Evolutionary conservation across 2,329 filamentous ascomycete species (phyloP).

Genomic region (Zalaria sp.): DNA sequence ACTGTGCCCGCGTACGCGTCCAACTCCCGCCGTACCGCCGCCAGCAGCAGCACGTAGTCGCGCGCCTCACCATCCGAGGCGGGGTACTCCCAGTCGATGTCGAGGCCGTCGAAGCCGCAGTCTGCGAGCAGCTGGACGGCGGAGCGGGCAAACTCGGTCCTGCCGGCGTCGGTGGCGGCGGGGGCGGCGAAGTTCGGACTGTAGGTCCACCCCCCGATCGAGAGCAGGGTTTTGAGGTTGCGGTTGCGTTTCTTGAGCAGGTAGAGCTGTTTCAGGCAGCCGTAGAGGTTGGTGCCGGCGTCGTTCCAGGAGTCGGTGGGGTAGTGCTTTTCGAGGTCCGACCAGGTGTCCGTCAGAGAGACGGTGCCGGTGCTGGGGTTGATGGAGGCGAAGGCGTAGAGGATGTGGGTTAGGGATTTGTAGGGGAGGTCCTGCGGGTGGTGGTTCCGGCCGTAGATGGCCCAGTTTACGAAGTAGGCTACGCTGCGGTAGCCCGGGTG

Average conservation of each 20-base stretch:
- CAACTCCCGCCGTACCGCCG: conserved; percentile 22
- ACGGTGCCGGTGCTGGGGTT: conserved; percentile 68
- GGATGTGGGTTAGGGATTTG: conserved; percentile 71
- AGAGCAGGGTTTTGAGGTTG: conserved; percentile 65
- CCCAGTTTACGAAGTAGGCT: conserved; percentile 66
- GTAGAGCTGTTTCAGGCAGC: conserved; percentile 64
- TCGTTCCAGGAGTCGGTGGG: conserved; percentile 51
- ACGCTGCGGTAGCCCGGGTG: conserved; percentile 47
- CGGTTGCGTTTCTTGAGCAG: conserved; percentile 63
- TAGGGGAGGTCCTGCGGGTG: conserved; percentile 72
- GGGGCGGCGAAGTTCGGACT: conserved; percentile 64
- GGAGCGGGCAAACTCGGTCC: conserved; percentile 52
- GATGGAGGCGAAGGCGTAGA: conserved; percentile 87
- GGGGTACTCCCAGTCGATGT: conserved; percentile 36
- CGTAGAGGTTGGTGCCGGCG: conserved; percentile 58
- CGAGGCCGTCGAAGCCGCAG: conserved; percentile 51
- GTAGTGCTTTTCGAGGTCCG: conserved; percentile 58
- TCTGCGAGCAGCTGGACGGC: conserved; percentile 66
- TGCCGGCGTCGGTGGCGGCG: conserved; percentile 45
- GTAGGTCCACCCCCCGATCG: conserved; percentile 72
- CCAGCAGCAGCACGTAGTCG: conserved; percentile 26
- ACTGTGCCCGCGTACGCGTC: conserved; percentile 25
- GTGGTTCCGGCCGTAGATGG: conserved; percentile 76
- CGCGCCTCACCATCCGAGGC: conserved; percentile 23
- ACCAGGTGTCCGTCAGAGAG: conserved; percentile 52